phyloP scores from a whole-genome alignment of 75 land plant species.

The Isoetes taiwanensis region DNA sequence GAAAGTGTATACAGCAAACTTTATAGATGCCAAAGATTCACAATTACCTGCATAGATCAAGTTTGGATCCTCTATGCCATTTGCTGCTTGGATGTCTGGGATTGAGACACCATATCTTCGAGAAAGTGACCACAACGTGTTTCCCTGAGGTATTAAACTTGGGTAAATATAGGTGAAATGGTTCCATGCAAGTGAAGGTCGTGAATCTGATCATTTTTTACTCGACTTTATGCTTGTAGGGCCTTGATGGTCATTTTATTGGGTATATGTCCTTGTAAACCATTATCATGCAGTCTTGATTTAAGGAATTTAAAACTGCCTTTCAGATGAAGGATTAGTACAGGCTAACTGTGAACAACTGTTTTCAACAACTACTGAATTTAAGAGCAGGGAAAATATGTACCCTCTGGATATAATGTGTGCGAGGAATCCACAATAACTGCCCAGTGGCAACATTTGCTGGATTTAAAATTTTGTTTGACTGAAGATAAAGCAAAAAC shows the following conservation, averaged over 20 bases:
- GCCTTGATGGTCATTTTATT: too few relatives aligned
- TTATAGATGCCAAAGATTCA: not conserved
- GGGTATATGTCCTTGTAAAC: too few relatives aligned
- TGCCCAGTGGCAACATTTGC: slow-evolving; percentile 20
- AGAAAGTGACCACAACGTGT: slow-evolving; percentile 22
- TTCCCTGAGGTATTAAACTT: slow-evolving; percentile 24
- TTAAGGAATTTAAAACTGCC: too few relatives aligned
- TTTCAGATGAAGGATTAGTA: not conserved
- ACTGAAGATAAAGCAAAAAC: slow-evolving; percentile 16
- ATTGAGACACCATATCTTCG: slow-evolving; percentile 11
- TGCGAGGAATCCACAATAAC: slow-evolving; percentile 27
- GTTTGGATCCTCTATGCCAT: slow-evolving; percentile 24
- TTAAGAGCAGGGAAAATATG: not conserved
- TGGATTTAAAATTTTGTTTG: slow-evolving; percentile 21
- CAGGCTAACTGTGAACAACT: not conserved
- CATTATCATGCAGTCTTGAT: too few relatives aligned
- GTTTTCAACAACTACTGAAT: too few relatives aligned
- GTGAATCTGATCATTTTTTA: too few relatives aligned
- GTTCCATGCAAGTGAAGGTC: too few relatives aligned
- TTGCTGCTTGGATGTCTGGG: slow-evolving; percentile 16
- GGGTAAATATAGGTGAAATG: too few relatives aligned
- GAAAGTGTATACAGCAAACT: too few relatives aligned
- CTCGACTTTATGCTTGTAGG: too few relatives aligned
- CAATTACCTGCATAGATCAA: slow-evolving; percentile 15
- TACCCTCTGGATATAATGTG: slow-evolving; percentile 31